Evolutionary conservation across 2,329 filamentous ascomycete species (phyloP), one percentile per base, ranked within the genome.

Genomic region (Ophiobolus disseminans): DNA sequence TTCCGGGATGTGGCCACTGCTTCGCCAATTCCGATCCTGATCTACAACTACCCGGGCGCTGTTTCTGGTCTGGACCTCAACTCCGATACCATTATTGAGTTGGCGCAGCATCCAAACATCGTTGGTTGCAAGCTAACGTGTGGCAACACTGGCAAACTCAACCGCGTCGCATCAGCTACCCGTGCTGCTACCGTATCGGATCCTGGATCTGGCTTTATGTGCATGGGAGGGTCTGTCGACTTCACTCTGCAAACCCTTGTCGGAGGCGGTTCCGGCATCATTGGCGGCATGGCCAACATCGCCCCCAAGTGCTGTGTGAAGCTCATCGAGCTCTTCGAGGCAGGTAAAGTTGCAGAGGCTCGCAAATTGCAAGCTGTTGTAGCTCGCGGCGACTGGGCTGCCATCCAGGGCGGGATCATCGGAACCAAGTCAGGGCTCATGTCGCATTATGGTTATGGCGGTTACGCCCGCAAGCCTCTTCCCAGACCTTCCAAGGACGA

Each of bases 221-320:
- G 86, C 50, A 83, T 88, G 62, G 88, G 86, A 32, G 88, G 89
- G 45, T 87, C 84, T 39, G 86, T 86, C 42, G 88, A 91, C 74
- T 90, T 90, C 71, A 86, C 85, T 10, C 73, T 91, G 10, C 88
- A 90, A 69, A 86, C 85, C 1, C 72, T 90, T 30, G 79, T 88
- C 34, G 86, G 84, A 3, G 88, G 88, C 19, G 88, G 86, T 3
- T 83, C 86, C 48, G 88, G 89, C 25, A 82, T 89, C 62, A 87
- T 91, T 54, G 85, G 84, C 11, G 89, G 88, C 10, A 78, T 88
- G 45, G 89, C 82, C 22, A 91, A 92, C 69, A 77, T 91, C 35
- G 80, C 85, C 2, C 88, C 87, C 23, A 86, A 82, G 63, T 76
- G 86, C 3, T 88, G 86, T 69, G 80, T 86, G 20, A 76, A 83